Evolutionary conservation across 176 grass and related monocot genomes (phyloP), one percentile per base, ranked within the genome.

Genomic region (Oryza meyeriana): DNA sequence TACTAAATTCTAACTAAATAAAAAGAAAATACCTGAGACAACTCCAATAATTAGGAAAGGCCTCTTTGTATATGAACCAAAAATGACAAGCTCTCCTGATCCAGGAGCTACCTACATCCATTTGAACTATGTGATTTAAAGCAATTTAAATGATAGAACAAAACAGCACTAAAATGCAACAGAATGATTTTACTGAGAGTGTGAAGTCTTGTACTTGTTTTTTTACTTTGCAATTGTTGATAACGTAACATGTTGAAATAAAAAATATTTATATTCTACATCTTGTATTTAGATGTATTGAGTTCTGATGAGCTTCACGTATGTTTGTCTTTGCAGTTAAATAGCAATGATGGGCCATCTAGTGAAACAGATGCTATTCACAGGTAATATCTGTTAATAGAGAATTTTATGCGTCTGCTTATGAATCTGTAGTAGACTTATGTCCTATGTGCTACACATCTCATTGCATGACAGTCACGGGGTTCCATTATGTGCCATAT

Each of bases 1-100:
- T 34, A n/a, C n/a, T 50, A 74, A 83, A 68, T 30, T 63, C 0
- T 14, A 44, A 48, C 45, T 17, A 48, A n/a, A n/a, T n/a, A 18
- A 26, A 40, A 63, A 38, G 18, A 64, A 64, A 65, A 55, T 75
- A 91, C 90, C 90, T 44, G 90, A 91, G 48, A 91, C 72, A 79
- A 88, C 82, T 24, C 90, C 90, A 80, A 88, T 25, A 26, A 91
- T 78, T 64, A 91, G 63, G 82, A 91, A 91, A 64, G 90, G 86
- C 61, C n/a, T 91, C 25, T 52, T 79, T 32, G 78, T 64, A 85
- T 91, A 73, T 29, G 41, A 14, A 33, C 86, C 90, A 12, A 83
- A 85, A 20, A 82, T 79, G 31, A 91, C 86, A 69, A 91, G 90
- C 74, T 91, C 90, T 4, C 90, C 82, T 57, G 90, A 88, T 45